Conservation (phyloP, 2,329 filamentous ascomycete species). For the Trichoderma aggressivum region DNA sequence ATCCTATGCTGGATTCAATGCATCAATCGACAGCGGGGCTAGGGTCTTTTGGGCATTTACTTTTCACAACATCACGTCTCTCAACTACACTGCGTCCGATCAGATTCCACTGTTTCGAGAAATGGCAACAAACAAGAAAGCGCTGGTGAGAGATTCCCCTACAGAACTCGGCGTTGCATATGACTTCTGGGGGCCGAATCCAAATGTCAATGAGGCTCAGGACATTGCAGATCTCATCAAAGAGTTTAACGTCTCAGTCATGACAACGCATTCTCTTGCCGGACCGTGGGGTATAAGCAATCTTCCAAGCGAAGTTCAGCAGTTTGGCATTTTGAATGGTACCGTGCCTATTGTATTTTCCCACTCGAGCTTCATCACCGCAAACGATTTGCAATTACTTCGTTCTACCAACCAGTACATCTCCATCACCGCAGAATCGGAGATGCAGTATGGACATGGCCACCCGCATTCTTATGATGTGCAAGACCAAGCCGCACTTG, state of each 20-base stretch:
- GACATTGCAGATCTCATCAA: constrained; percentile 34
- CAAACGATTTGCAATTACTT: constrained; percentile 39
- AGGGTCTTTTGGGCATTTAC: constrained; percentile 45
- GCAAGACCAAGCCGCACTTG: constrained; percentile 50
- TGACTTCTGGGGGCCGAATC: constrained; percentile 35
- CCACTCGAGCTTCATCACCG: constrained; percentile 46
- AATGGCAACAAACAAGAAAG: constrained; percentile 30
- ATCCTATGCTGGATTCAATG: constrained; percentile 44
- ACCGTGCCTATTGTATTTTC: constrained; percentile 44
- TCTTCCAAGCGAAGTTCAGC: constrained; percentile 36
- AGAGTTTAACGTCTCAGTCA: constrained; percentile 40
- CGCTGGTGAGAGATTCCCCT: constrained; percentile 26
- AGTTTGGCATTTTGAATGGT: background rate
- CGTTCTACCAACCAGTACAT: constrained; percentile 50
- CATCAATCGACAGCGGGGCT: constrained; percentile 46
- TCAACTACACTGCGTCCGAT: constrained; percentile 33
- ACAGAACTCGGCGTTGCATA: constrained; percentile 42
- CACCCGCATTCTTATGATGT: constrained; percentile 43
- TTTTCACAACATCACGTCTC: constrained; percentile 20
- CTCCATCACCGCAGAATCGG: constrained; percentile 56
- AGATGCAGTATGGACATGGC: constrained; percentile 56
- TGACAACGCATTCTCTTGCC: constrained; percentile 46
- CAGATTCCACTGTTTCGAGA: constrained; percentile 40
- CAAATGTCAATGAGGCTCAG: constrained; percentile 27
- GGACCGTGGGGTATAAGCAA: constrained; percentile 37